These are phyloP conservation scores for Fomitopsis schrenkii DNA, from an alignment of 1,284 basidiomycete genomes.

Conservation along the genomic window DNA sequence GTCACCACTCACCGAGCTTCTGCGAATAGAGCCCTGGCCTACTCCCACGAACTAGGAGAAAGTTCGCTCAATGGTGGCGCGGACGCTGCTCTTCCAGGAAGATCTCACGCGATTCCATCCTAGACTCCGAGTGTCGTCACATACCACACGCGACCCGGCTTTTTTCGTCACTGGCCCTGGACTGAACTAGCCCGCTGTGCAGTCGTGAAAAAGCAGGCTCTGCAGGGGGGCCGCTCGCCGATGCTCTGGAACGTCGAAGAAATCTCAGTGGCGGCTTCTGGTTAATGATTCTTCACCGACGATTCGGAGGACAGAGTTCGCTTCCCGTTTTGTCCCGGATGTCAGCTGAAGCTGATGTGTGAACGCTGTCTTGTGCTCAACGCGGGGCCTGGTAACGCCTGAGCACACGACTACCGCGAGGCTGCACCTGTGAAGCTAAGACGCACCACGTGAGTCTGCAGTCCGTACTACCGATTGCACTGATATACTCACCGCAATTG, in stretches of 20 bases:
- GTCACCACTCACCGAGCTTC: neutral
- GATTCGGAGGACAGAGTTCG: neutral
- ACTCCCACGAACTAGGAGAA: neutral
- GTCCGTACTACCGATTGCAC: no score
- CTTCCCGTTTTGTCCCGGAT: neutral
- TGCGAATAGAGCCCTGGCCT: neutral
- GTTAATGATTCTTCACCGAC: neutral
- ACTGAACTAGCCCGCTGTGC: no score
- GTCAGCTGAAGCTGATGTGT: neutral
- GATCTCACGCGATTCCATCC: neutral
- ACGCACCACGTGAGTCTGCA: no score
- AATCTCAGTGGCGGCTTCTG: neutral
- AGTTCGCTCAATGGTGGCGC: neutral
- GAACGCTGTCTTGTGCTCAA: neutral
- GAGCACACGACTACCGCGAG: neutral
- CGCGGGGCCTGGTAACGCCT: neutral
- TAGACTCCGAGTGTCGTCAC: neutral
- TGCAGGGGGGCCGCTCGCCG: neutral
- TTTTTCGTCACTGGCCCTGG: neutral
- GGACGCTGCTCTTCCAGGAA: neutral
- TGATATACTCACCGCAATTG: no score
- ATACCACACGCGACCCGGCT: neutral
- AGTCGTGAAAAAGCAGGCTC: neutral
- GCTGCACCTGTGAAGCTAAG: neutral
- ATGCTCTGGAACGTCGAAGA: neutral